Conservation (phyloP, 2,329 filamentous ascomycete genomes). For the Parafenestella ontariensis region DNA sequence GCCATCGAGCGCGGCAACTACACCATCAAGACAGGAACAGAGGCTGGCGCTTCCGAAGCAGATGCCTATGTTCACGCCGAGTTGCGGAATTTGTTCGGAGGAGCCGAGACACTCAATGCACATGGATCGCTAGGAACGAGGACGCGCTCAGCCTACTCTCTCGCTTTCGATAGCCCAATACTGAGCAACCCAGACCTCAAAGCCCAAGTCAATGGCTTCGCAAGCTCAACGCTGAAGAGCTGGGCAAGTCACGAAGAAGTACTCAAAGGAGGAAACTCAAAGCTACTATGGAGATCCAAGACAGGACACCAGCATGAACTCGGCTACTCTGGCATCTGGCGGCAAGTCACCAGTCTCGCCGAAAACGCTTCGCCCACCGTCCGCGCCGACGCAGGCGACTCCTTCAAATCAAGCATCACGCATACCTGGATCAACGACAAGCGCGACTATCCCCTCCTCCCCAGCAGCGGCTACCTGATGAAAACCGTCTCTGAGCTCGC, state of each 20-base stretch:
- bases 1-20: constrained; percentile 82
- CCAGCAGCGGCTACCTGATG: constrained; percentile 79
- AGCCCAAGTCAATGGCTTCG: constrained; percentile 78
- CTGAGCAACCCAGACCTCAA: constrained; percentile 83
- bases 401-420: constrained; percentile 84
- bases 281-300: constrained; percentile 74
- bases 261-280: constrained; percentile 77
- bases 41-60: constrained; percentile 91
- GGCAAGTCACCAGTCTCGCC: constrained; percentile 82
- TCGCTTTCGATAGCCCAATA: constrained; percentile 82
- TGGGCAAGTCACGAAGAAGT: constrained; percentile 96
- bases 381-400: constrained; percentile 85
- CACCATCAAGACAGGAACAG: constrained; percentile 91
- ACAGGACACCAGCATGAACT: constrained; percentile 76
- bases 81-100: constrained; percentile 91
- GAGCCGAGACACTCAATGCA: constrained; percentile 85
- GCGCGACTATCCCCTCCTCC: constrained; percentile 84
- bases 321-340: constrained; percentile 82
- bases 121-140: constrained; percentile 90
- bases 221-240: constrained; percentile 84
- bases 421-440: constrained; percentile 82
- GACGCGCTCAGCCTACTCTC: constrained; percentile 89
- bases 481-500: constrained; percentile 84
- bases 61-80: constrained; percentile 89
- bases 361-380: constrained; percentile 80